These are phyloP conservation scores for Rhodosporidiobolus sp. DNA, from an alignment of 768 basidiomycete species.

Conservation along the genomic window DNA sequence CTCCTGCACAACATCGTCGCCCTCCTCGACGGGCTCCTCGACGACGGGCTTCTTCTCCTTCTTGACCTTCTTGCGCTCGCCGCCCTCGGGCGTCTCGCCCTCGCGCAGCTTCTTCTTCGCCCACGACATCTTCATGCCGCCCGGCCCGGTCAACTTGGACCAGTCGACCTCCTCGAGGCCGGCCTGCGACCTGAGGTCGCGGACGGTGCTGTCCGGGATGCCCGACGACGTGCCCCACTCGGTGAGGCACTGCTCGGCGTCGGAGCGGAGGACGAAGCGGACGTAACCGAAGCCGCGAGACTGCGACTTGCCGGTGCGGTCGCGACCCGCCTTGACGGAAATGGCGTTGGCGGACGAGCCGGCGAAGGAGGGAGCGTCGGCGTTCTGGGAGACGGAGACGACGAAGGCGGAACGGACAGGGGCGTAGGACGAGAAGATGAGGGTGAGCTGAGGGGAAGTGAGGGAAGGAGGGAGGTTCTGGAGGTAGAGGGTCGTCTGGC, in stretches of 20 bases:
- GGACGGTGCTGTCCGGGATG: constrained; percentile 31
- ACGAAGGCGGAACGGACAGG: constrained; percentile 92
- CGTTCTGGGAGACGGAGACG: constrained; percentile 61
- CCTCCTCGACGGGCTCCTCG: background rate
- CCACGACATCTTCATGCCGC: constrained; percentile 34
- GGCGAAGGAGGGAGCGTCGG: constrained; percentile 10
- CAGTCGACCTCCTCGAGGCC: constrained; percentile 35
- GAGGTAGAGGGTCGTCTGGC: constrained; percentile 73
- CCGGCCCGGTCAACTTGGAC: constrained; percentile 27
- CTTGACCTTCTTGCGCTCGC: constrained; percentile 25
- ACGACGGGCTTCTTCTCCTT: constrained; percentile 26
- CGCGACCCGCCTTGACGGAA: constrained; percentile 35
- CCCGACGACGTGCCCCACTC: constrained; percentile 37
- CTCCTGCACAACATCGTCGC: constrained; percentile 9
- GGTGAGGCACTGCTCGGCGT: constrained; percentile 61
- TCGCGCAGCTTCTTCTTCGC: constrained; percentile 41
- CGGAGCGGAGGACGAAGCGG: constrained; percentile 81
- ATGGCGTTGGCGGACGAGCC: constrained; percentile 40
- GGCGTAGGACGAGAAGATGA: constrained; percentile 90
- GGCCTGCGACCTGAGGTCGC: constrained; percentile 29
- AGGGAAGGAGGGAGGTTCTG: constrained; percentile 87
- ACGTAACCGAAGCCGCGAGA: constrained; percentile 98
- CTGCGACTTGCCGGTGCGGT: constrained; percentile 37
- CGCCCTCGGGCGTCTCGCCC: constrained; percentile 36
- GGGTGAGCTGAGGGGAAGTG: constrained; percentile 84